A percentile compares a stretch with the other conserved stretches of the same genome.
Evolutionary conservation across 1,284 basidiomycete genomes (phyloP).

Genomic region (Heterobasidion irregulare): DNA sequence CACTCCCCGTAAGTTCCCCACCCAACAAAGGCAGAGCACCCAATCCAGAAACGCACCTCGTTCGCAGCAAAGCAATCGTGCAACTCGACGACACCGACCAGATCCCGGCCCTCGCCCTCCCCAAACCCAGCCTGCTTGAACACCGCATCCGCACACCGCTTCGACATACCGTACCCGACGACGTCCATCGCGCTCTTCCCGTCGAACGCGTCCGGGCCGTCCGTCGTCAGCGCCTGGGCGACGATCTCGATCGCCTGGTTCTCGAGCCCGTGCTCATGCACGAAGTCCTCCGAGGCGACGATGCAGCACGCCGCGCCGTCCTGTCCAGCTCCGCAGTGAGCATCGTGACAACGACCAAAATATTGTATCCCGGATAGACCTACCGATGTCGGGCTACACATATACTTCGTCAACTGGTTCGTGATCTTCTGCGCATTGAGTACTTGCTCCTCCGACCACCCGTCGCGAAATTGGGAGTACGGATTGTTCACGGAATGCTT

Average conservation of each 20-base stretch:
- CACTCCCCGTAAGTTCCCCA: not conserved
- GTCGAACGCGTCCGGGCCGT: constrained; percentile 55
- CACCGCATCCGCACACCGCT: constrained; percentile 59
- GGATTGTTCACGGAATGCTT: constrained; percentile 78
- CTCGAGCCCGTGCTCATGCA: constrained; percentile 65
- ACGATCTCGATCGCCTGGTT: constrained; percentile 85
- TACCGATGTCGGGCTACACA: constrained; percentile 84
- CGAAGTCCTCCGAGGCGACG: constrained; percentile 77
- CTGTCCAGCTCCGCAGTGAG: constrained; percentile 23
- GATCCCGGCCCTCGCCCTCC: constrained; percentile 55
- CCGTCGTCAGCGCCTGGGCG: constrained; percentile 56
- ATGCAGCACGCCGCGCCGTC: constrained; percentile 74
- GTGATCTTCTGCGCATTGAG: constrained; percentile 60
- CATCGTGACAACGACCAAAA: not conserved
- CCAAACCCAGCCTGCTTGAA: constrained; percentile 68
- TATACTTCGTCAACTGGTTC: constrained; percentile 73
- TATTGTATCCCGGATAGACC: not conserved
- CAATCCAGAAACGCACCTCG: constrained; percentile 34
- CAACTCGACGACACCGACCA: constrained; percentile 79
- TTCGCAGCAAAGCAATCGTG: constrained; percentile 83
- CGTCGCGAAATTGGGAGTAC: constrained; percentile 78
- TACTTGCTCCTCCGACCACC: constrained; percentile 68
- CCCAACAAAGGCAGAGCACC: not conserved
- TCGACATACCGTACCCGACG: constrained; percentile 70
- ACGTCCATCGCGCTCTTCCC: constrained; percentile 66